Evolutionary conservation across 495 filamentous ascomycete genomes (phyloP), one percentile per base, ranked within the genome.

Genomic region (Podospora bellae-mahoneyi): DNA sequence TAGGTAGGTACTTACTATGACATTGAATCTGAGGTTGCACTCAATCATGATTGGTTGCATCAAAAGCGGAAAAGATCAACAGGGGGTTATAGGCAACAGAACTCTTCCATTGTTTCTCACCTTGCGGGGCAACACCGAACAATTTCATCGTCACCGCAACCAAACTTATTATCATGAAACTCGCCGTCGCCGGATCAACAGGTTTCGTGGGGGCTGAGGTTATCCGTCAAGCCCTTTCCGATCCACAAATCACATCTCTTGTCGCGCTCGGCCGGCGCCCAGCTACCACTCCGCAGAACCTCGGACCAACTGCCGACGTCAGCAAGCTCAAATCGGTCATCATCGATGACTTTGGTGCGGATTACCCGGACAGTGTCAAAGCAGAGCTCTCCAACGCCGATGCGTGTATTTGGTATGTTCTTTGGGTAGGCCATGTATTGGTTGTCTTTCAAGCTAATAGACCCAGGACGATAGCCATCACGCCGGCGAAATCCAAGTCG

Each of bases 171-270:
- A 48, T 48, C 39, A 48, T 86, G 85, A 87, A 86, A 70, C 78
- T 86, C 60, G 80, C 86, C 61, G 69, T 87, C 30, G 77, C 79
- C 39, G 84, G 85, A 5, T 78, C 83, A 5, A 83, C 80, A 20
- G 84, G 85, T 53, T 81, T 83, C 53, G 75, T 86, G 7, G 84
- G 79, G 63, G 77, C 76, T 18, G 83, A 85, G 65, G 53, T 86
- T 48, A 75, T 87, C 66, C 76, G 76, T 20, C 83, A 84, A 73
- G 77, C 76, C 39, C 68, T 85, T 13, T 67, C 72, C 9, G 69
- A 76, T 60, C 76, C 74, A 5, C 68, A 70, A 23, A 74, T 86
- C 48, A 82, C 78, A 0, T 77, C 79, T 19, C 67, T 87, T 20
- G 67, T 85, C 30, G 80, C 79, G 0, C 69, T 85, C 28, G 75